These are phyloP conservation scores for Trichoderma brevicompactum DNA, from an alignment of 2,329 filamentous ascomycete species.

Conservation along the genomic window DNA sequence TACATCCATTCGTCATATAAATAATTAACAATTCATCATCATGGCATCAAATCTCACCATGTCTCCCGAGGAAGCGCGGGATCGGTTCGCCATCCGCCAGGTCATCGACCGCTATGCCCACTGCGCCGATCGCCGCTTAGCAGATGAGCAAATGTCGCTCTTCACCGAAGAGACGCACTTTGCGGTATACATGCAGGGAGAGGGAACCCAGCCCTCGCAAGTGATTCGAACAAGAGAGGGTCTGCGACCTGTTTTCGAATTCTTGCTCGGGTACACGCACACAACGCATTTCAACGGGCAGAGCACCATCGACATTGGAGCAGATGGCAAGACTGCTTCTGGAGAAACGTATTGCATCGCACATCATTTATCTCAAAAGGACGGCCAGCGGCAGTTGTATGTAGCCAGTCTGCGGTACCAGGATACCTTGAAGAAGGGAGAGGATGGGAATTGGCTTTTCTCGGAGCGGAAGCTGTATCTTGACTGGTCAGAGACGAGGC, in stretches of 20 bases:
- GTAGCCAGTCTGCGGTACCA: slow-evolving; percentile 21
- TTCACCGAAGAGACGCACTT: slow-evolving; percentile 9
- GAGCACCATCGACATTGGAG: slow-evolving; percentile 14
- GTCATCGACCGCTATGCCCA: slow-evolving; percentile 24
- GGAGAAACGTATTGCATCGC: slow-evolving; percentile 25
- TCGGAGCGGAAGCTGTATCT: slow-evolving; percentile 23
- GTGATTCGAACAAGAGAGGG: slow-evolving; percentile 6
- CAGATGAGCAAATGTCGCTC: slow-evolving; percentile 25
- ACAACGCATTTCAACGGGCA: slow-evolving; percentile 25
- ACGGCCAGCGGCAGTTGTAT: slow-evolving; percentile 9
- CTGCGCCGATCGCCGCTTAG: slow-evolving; percentile 21
- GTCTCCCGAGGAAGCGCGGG: slow-evolving; percentile 12
- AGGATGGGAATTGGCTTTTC: slow-evolving; percentile 14
- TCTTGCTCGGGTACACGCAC: neutral
- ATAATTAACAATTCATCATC: neutral
- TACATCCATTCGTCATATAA: neutral
- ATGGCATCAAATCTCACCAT: slow-evolving; percentile 15
- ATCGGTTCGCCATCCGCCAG: slow-evolving; percentile 20
- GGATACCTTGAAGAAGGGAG: slow-evolving; percentile 13
- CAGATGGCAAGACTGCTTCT: slow-evolving; percentile 15
- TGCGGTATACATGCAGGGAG: slow-evolving; percentile 15
- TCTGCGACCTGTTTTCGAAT: slow-evolving; percentile 15
- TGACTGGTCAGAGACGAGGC: slow-evolving; percentile 22
- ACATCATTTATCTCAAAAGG: slow-evolving; percentile 15
- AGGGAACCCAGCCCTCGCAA: slow-evolving; percentile 11